Evolutionary conservation across 2,329 filamentous ascomycete species (phyloP).

Genomic region (Zymoseptoria crescenta): DNA sequence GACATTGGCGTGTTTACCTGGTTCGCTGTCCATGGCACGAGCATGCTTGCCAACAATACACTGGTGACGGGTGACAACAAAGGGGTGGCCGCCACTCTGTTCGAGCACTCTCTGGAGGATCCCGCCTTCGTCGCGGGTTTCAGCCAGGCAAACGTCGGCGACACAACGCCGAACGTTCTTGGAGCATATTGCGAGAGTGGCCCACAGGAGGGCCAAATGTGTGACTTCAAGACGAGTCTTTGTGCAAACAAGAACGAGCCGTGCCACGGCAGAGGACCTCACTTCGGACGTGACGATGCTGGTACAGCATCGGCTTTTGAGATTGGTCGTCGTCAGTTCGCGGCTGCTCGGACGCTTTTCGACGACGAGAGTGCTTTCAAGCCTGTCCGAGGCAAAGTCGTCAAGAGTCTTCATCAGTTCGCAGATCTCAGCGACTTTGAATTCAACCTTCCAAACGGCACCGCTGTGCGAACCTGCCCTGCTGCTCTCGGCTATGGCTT

Average conservation of each 20-base stretch:
- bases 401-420: conserved; percentile 80
- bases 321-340: conserved; percentile 65
- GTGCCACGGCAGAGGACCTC: conserved; percentile 68
- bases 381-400: conserved; percentile 53
- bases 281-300: conserved; percentile 56
- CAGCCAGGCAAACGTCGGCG: conserved; percentile 83
- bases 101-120: conserved; percentile 58
- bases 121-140: conserved; percentile 80
- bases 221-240: conserved; percentile 73
- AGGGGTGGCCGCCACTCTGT: conserved; percentile 77
- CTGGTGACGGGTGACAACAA: conserved; percentile 93
- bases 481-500: conserved; percentile 88
- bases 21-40: conserved; percentile 90
- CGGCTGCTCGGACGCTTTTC: conserved; percentile 53
- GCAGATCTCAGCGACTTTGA: conserved; percentile 70
- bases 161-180: conserved; percentile 80
- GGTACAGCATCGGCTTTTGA: conserved; percentile 66
- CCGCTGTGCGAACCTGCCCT: conserved; percentile 65
- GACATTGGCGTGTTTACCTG: conserved; percentile 77
- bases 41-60: conserved; percentile 84
- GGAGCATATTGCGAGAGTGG: conserved; percentile 88
- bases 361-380: conserved; percentile 38
- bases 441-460: conserved; percentile 67
- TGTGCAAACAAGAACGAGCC: conserved; percentile 65
- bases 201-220: conserved; percentile 52